A percentile compares a stretch with the other conserved stretches of the same genome.
These are phyloP conservation scores for Acanthamoeba healyi DNA, from an alignment of 208 protist species.

Conservation along the genomic window DNA sequence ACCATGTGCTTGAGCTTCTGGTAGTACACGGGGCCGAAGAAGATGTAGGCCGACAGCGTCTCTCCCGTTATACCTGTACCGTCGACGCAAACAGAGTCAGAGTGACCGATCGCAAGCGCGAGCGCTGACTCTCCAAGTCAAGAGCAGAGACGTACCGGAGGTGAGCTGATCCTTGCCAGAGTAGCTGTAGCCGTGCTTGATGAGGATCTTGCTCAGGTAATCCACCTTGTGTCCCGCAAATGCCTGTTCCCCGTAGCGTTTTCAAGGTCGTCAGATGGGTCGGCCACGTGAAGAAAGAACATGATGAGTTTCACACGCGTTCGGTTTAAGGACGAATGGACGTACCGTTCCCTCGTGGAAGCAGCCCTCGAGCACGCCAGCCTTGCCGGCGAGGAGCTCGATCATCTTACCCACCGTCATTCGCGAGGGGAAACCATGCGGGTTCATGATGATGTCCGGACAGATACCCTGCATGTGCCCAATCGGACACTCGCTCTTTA, in stretches of 20 bases:
- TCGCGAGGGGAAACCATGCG: slow-evolving; percentile 99
- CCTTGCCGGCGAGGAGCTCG: slow-evolving; percentile 99
- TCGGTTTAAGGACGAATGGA: not conserved
- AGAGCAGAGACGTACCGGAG: slow-evolving; percentile 67
- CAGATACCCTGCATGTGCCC: slow-evolving; percentile 84
- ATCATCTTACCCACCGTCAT: slow-evolving; percentile 99
- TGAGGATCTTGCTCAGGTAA: slow-evolving; percentile 93
- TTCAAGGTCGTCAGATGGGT: not conserved
- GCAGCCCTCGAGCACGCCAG: slow-evolving; percentile 93
- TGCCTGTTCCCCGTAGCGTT: slow-evolving; percentile 88
- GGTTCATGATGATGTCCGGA: slow-evolving; percentile 99
- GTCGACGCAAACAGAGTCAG: too few relatives aligned
- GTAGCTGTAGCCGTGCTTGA: slow-evolving; percentile 97
- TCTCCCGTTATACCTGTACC: slow-evolving; percentile 97
- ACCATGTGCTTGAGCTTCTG: slow-evolving; percentile 99
- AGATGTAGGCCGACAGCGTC: slow-evolving; percentile 98
- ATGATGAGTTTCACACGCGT: too few relatives aligned
- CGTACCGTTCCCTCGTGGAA: slow-evolving; percentile 95
- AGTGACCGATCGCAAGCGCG: too few relatives aligned
- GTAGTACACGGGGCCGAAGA: slow-evolving; percentile 99
- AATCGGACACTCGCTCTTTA: not conserved
- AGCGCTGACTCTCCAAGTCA: too few relatives aligned
- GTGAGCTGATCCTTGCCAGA: slow-evolving; percentile 98
- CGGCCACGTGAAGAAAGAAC: not conserved
- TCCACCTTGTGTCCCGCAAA: slow-evolving; percentile 97